Evolutionary conservation across 192 early-diverging fungal species (phyloP).

Genomic region (Backusella australiensis): DNA sequence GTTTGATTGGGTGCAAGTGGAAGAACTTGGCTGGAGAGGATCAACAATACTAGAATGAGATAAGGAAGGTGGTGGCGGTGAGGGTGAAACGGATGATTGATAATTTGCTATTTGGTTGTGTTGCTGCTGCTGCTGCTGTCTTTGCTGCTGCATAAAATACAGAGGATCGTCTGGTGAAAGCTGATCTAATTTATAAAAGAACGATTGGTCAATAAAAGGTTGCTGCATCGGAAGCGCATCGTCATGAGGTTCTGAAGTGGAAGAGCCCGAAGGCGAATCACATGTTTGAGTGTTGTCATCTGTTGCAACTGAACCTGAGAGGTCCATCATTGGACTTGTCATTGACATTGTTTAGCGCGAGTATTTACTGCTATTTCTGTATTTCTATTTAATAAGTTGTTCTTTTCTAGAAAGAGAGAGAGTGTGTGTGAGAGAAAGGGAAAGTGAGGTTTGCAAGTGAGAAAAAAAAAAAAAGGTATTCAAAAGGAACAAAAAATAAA

Average conservation of each 20-base stretch:
- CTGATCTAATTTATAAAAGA: slow-evolving; percentile 20
- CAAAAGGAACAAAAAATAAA: background rate
- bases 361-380: background rate
- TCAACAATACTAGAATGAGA: slow-evolving; percentile 19
- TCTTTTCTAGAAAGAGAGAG: background rate
- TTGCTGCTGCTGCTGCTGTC: slow-evolving; percentile 1
- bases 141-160: slow-evolving; percentile 16
- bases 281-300: slow-evolving; percentile 21
- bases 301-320: background rate
- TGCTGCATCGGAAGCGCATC: slow-evolving; percentile 14
- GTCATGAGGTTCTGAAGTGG: slow-evolving; percentile 31
- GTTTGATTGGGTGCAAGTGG: background rate
- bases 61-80: slow-evolving; percentile 15
- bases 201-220: slow-evolving; percentile 17
- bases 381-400: background rate
- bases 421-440: background rate
- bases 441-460: background rate
- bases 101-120: background rate
- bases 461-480: background rate
- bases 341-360: background rate
- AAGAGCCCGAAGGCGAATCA: slow-evolving; percentile 29
- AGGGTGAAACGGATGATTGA: background rate
- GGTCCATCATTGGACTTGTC: slow-evolving; percentile 6
- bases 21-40: slow-evolving; percentile 16
- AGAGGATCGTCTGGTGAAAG: slow-evolving; percentile 18